Conservation (phyloP, 192 early-diverging fungal genomes). For the Spizellomyces punctatus region DNA sequence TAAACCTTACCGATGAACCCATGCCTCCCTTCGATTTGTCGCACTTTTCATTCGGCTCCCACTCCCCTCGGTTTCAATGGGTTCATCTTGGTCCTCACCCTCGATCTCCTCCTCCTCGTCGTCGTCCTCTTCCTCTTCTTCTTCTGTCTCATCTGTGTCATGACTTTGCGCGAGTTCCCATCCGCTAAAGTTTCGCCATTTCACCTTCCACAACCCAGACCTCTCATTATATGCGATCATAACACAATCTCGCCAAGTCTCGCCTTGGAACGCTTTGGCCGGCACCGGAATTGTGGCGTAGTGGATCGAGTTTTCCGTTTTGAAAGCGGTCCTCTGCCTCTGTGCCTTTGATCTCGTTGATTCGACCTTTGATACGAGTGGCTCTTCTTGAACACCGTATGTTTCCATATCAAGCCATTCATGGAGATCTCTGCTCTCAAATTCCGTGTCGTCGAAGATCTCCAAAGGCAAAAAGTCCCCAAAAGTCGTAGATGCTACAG, state of each 20-base stretch:
- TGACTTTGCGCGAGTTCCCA: constrained; percentile 45
- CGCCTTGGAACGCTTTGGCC: constrained; percentile 38
- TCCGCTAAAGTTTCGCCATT: constrained; percentile 43
- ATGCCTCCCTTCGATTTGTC: constrained; percentile 39
- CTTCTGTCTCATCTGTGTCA: constrained; percentile 11
- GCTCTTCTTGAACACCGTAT: constrained; percentile 14
- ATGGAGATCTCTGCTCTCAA: constrained; percentile 43
- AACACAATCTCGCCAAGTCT: constrained; percentile 48
- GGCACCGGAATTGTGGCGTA: constrained; percentile 50
- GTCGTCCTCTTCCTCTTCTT: constrained; percentile 32
- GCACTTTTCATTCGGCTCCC: constrained; percentile 21
- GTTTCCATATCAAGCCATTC: constrained; percentile 58
- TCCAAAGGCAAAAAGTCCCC: constrained; percentile 42
- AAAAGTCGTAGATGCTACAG: background rate
- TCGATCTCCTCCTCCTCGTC: constrained; percentile 7
- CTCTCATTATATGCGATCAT: constrained; percentile 45
- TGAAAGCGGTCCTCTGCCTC: background rate
- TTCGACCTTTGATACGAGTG: background rate
- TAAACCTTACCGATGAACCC: constrained; percentile 49
- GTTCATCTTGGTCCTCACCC: constrained; percentile 9
- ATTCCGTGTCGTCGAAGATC: constrained; percentile 54
- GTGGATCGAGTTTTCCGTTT: constrained; percentile 1
- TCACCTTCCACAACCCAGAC: constrained; percentile 46
- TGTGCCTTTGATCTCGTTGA: background rate
- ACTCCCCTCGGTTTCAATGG: constrained; percentile 18